Evolutionary conservation across 495 filamentous ascomycete genomes (phyloP).

Genomic region (Tuber brumale): DNA sequence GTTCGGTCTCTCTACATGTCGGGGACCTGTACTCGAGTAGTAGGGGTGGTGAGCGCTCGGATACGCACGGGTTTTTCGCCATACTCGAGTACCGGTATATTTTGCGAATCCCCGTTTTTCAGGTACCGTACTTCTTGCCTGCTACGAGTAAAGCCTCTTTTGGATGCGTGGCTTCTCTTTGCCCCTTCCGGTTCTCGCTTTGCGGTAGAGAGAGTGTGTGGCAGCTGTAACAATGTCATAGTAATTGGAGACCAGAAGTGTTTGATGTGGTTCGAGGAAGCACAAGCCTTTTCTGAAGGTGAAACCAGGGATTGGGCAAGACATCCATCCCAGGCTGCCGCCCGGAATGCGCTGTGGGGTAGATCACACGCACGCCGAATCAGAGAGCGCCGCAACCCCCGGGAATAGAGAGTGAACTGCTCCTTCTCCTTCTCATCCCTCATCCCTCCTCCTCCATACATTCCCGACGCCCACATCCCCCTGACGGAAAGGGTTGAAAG

Average conservation of each 20-base stretch:
- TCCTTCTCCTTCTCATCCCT: background rate
- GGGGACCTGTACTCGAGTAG: too few relatives aligned
- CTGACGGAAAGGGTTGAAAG: background rate
- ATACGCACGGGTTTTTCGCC: too few relatives aligned
- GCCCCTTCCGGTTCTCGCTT: background rate
- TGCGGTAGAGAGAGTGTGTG: background rate
- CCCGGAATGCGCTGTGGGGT: slow-evolving; percentile 16
- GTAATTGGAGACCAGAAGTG: slow-evolving; percentile 16
- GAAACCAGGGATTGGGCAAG: slow-evolving; percentile 30
- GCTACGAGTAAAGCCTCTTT: background rate
- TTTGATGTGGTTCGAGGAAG: slow-evolving; percentile 29
- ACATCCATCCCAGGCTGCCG: slow-evolving; percentile 11
- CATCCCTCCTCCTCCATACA: background rate
- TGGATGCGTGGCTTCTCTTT: background rate
- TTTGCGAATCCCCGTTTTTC: too few relatives aligned
- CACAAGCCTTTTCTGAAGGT: slow-evolving; percentile 26
- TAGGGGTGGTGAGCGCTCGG: too few relatives aligned
- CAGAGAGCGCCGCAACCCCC: slow-evolving; percentile 11
- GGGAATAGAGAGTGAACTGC: background rate
- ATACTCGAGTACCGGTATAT: too few relatives aligned
- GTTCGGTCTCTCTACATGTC: too few relatives aligned
- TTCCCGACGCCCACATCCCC: background rate
- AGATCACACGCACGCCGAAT: slow-evolving; percentile 13
- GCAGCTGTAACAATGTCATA: background rate
- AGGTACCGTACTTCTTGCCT: too few relatives aligned